phyloP scores from a whole-genome alignment of 352 stramenopile species.

The Phytopythium chamaehyphon region DNA sequence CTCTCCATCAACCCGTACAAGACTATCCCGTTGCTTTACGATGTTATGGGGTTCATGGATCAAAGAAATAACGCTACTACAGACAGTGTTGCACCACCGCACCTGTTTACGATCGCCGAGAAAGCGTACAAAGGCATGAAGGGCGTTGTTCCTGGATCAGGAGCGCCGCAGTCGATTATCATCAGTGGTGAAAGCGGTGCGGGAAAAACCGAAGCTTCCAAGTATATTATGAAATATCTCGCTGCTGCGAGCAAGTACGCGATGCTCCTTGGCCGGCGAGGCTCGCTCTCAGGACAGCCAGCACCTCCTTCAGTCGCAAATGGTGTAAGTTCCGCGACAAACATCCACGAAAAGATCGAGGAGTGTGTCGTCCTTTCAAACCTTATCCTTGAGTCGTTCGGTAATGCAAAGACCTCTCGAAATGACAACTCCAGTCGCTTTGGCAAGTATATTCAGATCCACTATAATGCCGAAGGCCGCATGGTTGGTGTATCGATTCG shows the following conservation, averaged over 20 bases:
- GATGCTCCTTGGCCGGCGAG: slow-evolving; percentile 4
- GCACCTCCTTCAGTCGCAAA: slow-evolving; percentile 7
- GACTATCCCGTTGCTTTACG: slow-evolving; percentile 77
- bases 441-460: slow-evolving; percentile 89
- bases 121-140: slow-evolving; percentile 76
- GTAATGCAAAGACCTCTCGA: slow-evolving; percentile 78
- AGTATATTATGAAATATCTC: slow-evolving; percentile 91
- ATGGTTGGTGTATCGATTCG: slow-evolving; percentile 76
- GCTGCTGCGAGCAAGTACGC: slow-evolving; percentile 69
- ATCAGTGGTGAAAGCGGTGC: slow-evolving; percentile 92
- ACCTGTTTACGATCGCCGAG: slow-evolving; percentile 81
- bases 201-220: slow-evolving; percentile 94
- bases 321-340: slow-evolving; percentile 8
- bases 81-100: slow-evolving; percentile 40
- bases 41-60: slow-evolving; percentile 74
- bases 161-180: slow-evolving; percentile 89
- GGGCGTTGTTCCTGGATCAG: slow-evolving; percentile 39
- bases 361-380: slow-evolving; percentile 81
- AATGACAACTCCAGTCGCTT: slow-evolving; percentile 91
- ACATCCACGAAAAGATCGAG: slow-evolving; percentile 76
- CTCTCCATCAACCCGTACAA: slow-evolving; percentile 88
- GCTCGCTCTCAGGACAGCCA: slow-evolving; percentile 3
- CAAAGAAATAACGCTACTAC: slow-evolving; percentile 25
- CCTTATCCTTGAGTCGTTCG: slow-evolving; percentile 81
- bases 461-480: slow-evolving; percentile 67